These are phyloP conservation scores for Balansia obtecta DNA, from an alignment of 2,329 filamentous ascomycete species.

Conservation along the genomic window DNA sequence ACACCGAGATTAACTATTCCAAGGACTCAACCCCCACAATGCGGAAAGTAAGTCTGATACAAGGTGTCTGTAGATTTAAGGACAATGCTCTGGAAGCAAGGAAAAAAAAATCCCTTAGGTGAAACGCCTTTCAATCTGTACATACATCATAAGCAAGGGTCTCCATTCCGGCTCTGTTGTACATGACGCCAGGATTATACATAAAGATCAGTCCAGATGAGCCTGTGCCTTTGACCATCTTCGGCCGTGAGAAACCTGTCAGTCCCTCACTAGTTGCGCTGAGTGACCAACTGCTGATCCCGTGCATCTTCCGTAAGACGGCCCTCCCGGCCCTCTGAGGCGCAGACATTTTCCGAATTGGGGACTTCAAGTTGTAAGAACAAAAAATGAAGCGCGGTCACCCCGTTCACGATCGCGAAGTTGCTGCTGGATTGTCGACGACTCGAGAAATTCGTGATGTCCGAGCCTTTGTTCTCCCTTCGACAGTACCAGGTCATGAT, in stretches of 20 bases:
- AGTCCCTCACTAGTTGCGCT: not conserved
- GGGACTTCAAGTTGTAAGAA: conserved; percentile 33
- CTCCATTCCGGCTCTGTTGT: not conserved
- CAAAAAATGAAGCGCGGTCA: conserved; percentile 43
- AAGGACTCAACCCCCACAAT: not conserved
- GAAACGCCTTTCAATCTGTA: not conserved
- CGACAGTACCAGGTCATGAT: conserved; percentile 47
- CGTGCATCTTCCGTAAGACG: not conserved
- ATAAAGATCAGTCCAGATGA: not conserved
- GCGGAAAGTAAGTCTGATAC: not conserved
- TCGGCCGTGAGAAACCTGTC: not conserved
- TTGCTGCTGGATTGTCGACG: conserved; percentile 43
- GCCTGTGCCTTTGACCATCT: not conserved
- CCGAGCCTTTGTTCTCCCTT: conserved; percentile 41
- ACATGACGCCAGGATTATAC: not conserved
- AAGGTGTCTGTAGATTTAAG: not conserved
- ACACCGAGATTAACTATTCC: not conserved
- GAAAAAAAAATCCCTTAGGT: not conserved
- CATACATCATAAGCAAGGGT: not conserved
- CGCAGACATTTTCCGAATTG: not conserved
- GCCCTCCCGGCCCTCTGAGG: not conserved
- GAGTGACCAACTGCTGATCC: not conserved
- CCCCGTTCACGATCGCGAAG: conserved; percentile 38
- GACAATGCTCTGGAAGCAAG: not conserved
- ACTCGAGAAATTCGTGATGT: conserved; percentile 14